These are phyloP conservation scores for Myrica gale DNA, from an alignment of 306 rosid species.

Conservation along the genomic window DNA sequence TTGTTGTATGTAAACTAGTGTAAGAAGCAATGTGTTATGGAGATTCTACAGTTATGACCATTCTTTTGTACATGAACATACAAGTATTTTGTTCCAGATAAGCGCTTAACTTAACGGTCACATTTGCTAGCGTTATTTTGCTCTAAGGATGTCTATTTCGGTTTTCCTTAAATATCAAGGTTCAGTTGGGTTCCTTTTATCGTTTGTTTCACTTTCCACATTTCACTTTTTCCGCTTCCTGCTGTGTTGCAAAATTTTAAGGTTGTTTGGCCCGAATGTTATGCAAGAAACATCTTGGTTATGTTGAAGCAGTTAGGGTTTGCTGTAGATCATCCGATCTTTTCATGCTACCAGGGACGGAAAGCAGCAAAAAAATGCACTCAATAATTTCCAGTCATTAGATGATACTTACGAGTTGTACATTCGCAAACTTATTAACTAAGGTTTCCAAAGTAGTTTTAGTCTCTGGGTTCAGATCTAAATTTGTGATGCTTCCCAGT, in stretches of 20 bases:
- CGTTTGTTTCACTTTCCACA: background rate
- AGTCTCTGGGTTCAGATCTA: no score
- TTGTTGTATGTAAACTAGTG: slow-evolving; percentile 33
- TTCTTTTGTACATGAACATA: slow-evolving; percentile 56
- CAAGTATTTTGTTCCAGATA: slow-evolving; percentile 30
- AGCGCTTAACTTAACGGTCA: slow-evolving; percentile 3
- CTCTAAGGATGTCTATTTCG: background rate
- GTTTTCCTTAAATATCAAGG: background rate
- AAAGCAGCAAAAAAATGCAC: no score
- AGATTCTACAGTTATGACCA: slow-evolving; percentile 30
- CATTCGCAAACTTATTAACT: no score
- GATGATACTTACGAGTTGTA: no score
- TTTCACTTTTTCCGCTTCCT: background rate
- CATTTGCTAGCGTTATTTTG: background rate
- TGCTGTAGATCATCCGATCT: no score
- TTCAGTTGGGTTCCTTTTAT: background rate
- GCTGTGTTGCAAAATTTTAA: slow-evolving; percentile 3
- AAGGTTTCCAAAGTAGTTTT: no score
- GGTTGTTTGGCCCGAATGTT: background rate
- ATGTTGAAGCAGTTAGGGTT: background rate
- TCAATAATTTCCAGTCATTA: no score
- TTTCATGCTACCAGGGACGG: no score
- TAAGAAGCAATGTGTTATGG: slow-evolving; percentile 20
- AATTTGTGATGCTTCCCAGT: no score
- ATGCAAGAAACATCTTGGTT: background rate